A percentile compares a stretch with the other conserved stretches of the same genome.
These are phyloP conservation scores for Aspergillus aculeatinus DNA, from an alignment of 2,329 filamentous ascomycete genomes.

Conservation along the genomic window DNA sequence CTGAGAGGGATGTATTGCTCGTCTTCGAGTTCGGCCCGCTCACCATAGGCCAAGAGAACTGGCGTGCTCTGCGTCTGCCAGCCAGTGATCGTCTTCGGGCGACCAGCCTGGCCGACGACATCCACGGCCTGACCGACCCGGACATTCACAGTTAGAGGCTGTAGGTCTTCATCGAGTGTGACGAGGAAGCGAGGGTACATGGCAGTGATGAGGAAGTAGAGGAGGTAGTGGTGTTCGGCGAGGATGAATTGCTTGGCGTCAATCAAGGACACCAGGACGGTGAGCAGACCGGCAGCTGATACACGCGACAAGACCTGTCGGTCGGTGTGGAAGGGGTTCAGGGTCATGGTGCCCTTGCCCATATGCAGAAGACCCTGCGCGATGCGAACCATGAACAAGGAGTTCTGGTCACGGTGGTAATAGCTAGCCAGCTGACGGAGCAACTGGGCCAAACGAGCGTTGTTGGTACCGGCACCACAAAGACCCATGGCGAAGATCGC, in stretches of 20 bases:
- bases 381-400: slow-evolving; percentile 98
- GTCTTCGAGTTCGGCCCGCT: slow-evolving; percentile 94
- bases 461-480: slow-evolving; percentile 94
- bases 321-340: slow-evolving; percentile 99
- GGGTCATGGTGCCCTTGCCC: slow-evolving; percentile 95
- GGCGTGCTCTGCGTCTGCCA: slow-evolving; percentile 99
- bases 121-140: slow-evolving; percentile 97
- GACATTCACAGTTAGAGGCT: slow-evolving; percentile 92
- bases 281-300: slow-evolving; percentile 81
- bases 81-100: slow-evolving; percentile 97
- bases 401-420: slow-evolving; percentile 94
- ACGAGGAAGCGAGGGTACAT: slow-evolving; percentile 97
- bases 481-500: slow-evolving; percentile 99
- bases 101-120: slow-evolving; percentile 92
- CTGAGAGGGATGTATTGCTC: slow-evolving; percentile 94
- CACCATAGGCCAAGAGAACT: slow-evolving; percentile 88
- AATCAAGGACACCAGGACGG: slow-evolving; percentile 89
- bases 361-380: slow-evolving; percentile 96
- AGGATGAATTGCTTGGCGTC: slow-evolving; percentile 85
- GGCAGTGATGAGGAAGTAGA: slow-evolving; percentile 94
- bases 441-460: slow-evolving; percentile 90
- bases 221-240: slow-evolving; percentile 78
- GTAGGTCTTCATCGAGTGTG: slow-evolving; percentile 89
- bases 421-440: slow-evolving; percentile 94
- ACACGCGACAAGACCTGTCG: slow-evolving; percentile 92